Percentiles rank a stretch among this genome's conserved stretches.
These are phyloP conservation scores for Euphorbia tirucalli DNA, from an alignment of 345 rosid species.

Conservation along the genomic window DNA sequence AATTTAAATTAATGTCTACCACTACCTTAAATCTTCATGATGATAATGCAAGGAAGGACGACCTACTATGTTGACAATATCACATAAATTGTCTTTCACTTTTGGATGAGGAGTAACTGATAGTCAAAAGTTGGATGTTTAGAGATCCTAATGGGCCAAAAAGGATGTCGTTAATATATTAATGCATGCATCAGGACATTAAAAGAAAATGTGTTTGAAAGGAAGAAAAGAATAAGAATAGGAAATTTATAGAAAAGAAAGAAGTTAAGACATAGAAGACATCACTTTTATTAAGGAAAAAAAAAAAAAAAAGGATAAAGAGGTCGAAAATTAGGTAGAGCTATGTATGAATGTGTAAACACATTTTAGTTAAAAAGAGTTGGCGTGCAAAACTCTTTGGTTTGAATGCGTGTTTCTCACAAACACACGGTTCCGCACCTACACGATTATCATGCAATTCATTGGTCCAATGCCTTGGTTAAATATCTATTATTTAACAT, in stretches of 20 bases:
- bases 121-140: not conserved
- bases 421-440: not conserved
- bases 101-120: not conserved
- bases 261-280: not conserved
- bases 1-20: not conserved
- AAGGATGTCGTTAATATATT: not conserved
- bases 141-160: not conserved
- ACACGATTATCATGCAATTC: not conserved
- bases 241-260: not conserved
- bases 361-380: not conserved
- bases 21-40: not conserved
- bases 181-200: slow-evolving; percentile 12
- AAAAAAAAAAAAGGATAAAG: not conserved
- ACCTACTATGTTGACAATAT: not conserved
- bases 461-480: not conserved
- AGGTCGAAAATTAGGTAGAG: slow-evolving; percentile 1
- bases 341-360: too few species aligned
- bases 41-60: not conserved
- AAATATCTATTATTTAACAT: too few species aligned
- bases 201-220: not conserved
- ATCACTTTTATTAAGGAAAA: not conserved
- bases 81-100: too few species aligned
- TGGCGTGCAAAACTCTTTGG: slow-evolving; percentile 19
- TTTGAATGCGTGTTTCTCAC: slow-evolving; percentile 14
- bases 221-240: not conserved